Evolutionary conservation across 2,329 filamentous ascomycete genomes (phyloP), one percentile per base, ranked within the genome.

Genomic region (Scleromitrula shiraiana): DNA sequence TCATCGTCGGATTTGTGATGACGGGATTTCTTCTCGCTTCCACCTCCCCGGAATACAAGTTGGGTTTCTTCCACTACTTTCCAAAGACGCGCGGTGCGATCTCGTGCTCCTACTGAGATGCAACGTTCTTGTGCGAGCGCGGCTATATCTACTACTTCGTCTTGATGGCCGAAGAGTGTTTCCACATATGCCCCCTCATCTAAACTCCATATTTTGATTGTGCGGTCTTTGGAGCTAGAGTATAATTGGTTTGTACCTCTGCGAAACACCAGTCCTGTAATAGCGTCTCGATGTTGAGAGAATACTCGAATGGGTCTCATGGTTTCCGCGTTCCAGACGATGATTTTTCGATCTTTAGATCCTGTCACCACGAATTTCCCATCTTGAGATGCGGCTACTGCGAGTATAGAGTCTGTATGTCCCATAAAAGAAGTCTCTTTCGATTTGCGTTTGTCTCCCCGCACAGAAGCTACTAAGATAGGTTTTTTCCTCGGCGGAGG

Each of bases 11-110:
- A 45, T 17, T 29, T 44, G 17, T 49, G n/a, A n/a, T n/a, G 63
- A 27, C 63, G 62, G 32, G 64, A 66, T 58, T 77, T 79, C 58
- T 76, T 78, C 53, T 76, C 74, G 22, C 74, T 71, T 35, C 82
- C 85, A 53, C 89, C 88, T 50, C 90, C 91, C 40, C 91, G 83
- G 68, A 97, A 98, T 2, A 97, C 90, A 6, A 98, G 78, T 65
- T 98, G 93, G 1, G 85, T 88, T 69, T 98, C 91, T 60, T 98
- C 93, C 4, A 88, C 81, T 1, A 98, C 90, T 67, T 96, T 96
- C 93, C 93, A 98, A 58, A 95, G 70, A 50, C 93, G 77, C 32
- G 91, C 93, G 2, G 90, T 96, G 49, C 91, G 82, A 65, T 98
- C 93, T 55, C 93, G 77, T 5, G 88, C 85, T 47, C 93, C 93